Base-by-base conservation (phyloP, 768 basidiomycete species). In the Lactarius sp. region DNA sequence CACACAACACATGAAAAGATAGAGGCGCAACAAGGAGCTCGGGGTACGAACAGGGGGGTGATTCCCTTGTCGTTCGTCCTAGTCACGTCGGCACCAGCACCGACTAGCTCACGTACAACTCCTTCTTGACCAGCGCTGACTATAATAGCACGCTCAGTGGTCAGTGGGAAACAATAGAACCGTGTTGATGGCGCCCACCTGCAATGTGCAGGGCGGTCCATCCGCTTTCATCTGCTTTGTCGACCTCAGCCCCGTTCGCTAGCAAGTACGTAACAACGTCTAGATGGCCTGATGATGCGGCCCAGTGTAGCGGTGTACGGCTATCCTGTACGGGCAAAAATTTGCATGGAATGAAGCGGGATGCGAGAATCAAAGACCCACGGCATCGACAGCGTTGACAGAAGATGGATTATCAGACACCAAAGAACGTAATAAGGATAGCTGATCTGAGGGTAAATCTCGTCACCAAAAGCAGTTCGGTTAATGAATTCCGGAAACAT, bases 141-240 rank as follows among this genome's bases (percentile, higher is more conserved):
- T 95, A 69, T 62, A 65, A 60, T 39, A 69, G 33, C 49, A 61
- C 59, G 63, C 37, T 59, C 53, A 31, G 10, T 39, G 41, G n/a
- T 18, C 46, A 12, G 1, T 0, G 3, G 18, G 10, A 42, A 33
- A 47, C 60, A 47, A 41, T 37, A 18, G 20, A 20, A 31, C 42
- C 13, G 42, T 5, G 41, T 14, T 6, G 36, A 13, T 51, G 14
- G 47, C 60, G 53, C 73, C 54, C 71, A 87, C 91, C 85, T 63
- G 91, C 85, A 64, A 90, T 90, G 71, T 92, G 90, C 39, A 94
- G 78, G 31, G 91, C 77, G 13, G 88, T 85, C 91, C 92, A 94
- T 51, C 88, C 84, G 66, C 80, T 79, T 60, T 72, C 79, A 73
- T 93, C 91, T 20, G 75, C 71, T 69, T 81, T 81, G 74, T 88